phyloP scores from a whole-genome alignment of 192 early-diverging fungal genomes.

The Backusella psychrophila region DNA sequence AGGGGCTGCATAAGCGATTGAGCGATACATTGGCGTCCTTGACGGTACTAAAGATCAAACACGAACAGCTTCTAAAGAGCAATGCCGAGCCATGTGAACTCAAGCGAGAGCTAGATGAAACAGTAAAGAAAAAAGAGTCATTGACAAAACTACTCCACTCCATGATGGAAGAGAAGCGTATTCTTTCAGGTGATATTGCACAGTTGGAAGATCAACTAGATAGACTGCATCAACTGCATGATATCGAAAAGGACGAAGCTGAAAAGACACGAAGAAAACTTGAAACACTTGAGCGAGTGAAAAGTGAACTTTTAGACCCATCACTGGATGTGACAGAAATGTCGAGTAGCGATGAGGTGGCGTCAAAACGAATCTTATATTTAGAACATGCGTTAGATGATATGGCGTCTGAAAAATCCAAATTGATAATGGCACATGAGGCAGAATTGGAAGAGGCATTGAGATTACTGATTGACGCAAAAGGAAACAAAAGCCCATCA shows the following conservation, averaged over 20 bases:
- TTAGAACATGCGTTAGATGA: background rate
- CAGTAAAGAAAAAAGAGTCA: background rate
- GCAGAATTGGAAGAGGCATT: background rate
- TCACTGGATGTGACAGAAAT: background rate
- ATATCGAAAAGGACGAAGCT: background rate
- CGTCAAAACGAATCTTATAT: background rate
- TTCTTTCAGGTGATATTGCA: background rate
- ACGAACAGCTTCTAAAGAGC: background rate
- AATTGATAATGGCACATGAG: background rate
- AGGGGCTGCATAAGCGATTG: background rate
- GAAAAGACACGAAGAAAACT: background rate
- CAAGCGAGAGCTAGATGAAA: background rate
- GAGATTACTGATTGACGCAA: background rate
- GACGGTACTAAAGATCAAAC: background rate
- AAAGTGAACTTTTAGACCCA: background rate
- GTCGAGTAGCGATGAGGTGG: background rate
- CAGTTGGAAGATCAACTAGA: background rate
- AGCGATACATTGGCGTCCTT: constrained; percentile 4
- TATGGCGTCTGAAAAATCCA: background rate
- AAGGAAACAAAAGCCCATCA: background rate
- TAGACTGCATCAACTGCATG: constrained; percentile 1
- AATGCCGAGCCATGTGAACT: background rate
- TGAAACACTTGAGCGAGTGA: background rate
- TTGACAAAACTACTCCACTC: background rate
- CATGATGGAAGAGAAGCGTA: background rate